These are phyloP conservation scores for Phytophthora hybrid DNA, from an alignment of 352 stramenopile genomes.

Conservation along the genomic window DNA sequence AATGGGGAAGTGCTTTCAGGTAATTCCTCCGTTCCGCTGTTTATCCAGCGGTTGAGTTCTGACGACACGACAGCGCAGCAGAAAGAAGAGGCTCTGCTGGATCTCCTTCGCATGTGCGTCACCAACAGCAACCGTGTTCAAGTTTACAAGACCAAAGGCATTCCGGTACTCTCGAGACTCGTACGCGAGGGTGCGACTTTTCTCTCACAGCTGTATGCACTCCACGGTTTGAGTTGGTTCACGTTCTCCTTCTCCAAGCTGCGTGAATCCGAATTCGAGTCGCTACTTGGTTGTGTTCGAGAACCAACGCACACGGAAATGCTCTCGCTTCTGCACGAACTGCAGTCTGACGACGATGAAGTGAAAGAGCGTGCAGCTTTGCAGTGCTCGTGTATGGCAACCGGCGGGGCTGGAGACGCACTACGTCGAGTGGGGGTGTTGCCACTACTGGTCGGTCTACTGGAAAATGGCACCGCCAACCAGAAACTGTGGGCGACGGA, in stretches of 20 bases:
- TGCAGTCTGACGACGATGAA: slow-evolving; percentile 12
- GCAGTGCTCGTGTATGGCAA: slow-evolving; percentile 18
- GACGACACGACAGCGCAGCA: neutral
- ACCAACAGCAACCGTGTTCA: slow-evolving; percentile 9
- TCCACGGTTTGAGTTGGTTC: slow-evolving; percentile 37
- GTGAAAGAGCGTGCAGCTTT: slow-evolving; percentile 18
- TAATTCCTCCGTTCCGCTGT: too few relatives aligned
- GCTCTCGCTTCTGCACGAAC: slow-evolving; percentile 12
- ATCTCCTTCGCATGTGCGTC: slow-evolving; percentile 16
- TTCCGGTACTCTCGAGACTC: slow-evolving; percentile 4
- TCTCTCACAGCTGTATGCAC: slow-evolving; percentile 23
- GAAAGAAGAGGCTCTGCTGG: slow-evolving; percentile 7
- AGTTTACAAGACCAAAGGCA: slow-evolving; percentile 16
- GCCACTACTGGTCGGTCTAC: slow-evolving; percentile 8
- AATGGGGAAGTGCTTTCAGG: too few relatives aligned
- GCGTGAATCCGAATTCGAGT: neutral
- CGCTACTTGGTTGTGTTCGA: slow-evolving; percentile 3
- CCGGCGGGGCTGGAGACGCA: slow-evolving; percentile 9
- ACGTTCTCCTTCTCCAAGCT: slow-evolving; percentile 25
- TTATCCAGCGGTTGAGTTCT: slow-evolving; percentile 10
- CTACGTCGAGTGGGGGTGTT: slow-evolving; percentile 19
- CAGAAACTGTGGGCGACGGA: slow-evolving; percentile 29
- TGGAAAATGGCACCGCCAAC: slow-evolving; percentile 16
- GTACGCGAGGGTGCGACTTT: neutral
- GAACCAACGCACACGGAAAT: slow-evolving; percentile 16